A percentile compares a stretch with the other conserved stretches of the same genome.
Evolutionary conservation across 306 rosid genomes (phyloP).

Genomic region (Sphenostylis stenocarpa): DNA sequence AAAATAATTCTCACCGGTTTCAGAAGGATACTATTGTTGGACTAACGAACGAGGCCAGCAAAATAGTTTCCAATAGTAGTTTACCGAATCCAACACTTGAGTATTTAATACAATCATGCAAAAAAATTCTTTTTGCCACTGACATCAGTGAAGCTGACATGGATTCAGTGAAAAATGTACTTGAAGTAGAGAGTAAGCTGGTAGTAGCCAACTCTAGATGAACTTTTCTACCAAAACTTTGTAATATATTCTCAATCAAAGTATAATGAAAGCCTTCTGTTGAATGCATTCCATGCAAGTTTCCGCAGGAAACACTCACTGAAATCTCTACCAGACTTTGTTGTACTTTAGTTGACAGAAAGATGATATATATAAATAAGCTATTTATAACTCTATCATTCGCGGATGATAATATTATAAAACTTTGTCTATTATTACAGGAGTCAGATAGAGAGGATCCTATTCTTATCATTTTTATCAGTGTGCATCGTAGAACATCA

Average conservation of each 20-base stretch:
- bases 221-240: conserved; percentile 1
- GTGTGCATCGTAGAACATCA: no score
- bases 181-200: conserved; percentile 26
- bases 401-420: no score
- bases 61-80: conserved; percentile 40
- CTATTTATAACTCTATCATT: no score
- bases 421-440: no score
- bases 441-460: no score
- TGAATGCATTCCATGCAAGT: not conserved
- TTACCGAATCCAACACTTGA: conserved; percentile 44
- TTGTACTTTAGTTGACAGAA: not conserved
- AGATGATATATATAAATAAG: no score
- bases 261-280: conserved; percentile 19
- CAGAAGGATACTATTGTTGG: conserved; percentile 47
- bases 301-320: not conserved
- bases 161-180: conserved; percentile 35
- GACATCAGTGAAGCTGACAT: conserved; percentile 18
- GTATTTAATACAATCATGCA: conserved; percentile 58
- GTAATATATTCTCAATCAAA: conserved; percentile 9
- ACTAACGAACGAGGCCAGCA: conserved; percentile 50
- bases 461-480: no score
- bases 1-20: conserved; percentile 55
- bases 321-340: not conserved
- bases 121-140: conserved; percentile 46
- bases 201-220: conserved; percentile 27